Evolutionary conservation across 2,329 filamentous ascomycete species (phyloP), one percentile per base, ranked within the genome.

Genomic region (Scedosporium apiospermum): DNA sequence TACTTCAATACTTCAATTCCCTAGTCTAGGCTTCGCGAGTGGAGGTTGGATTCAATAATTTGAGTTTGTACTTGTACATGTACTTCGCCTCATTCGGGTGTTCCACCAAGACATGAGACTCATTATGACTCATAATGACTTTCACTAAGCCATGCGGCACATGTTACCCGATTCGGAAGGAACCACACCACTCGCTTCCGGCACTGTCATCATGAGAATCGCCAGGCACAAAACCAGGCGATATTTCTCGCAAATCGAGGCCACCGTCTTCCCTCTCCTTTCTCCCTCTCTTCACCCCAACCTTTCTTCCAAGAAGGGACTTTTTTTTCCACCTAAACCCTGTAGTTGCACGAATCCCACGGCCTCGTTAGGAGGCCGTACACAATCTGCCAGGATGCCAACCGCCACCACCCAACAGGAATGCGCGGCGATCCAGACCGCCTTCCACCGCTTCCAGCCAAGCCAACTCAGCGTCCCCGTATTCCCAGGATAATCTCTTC

Each of bases 41-140:
- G 30, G 30, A 34, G 30, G 30, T 34, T 10, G 7, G 27, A 30
- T 30, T 23, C 27, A 6, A 30, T 46, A 46, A 46, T 46, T 46
- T 46, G 42, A 6, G 14, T 14, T 46, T 46, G 42, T 4, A 3
- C 14, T 53, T 6, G 49, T 14, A 21, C n/a, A 4, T 53, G 10
- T 26, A 16, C 12, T n/a, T 34, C 30, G 21, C 27, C 7, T 18
- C 55, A 6, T 16, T 38, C 16, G 1, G 9, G n/a, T 23, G 23
- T 23, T 23, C 23, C 23, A 23, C 12, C n/a, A n/a, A n/a, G n/a
- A 10, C 14, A 3, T 26, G n/a, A 38, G 9, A 62, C 34, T 62
- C 60, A 62, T 41, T 62, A 62, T 62, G 60, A 62, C 49, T 62
- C 60, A 62, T 62, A 57, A 26, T 42, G 60, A 57, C 18, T 21